These are phyloP conservation scores for Claviceps quebecensis DNA, from an alignment of 2,329 filamentous ascomycete genomes.

Conservation along the genomic window DNA sequence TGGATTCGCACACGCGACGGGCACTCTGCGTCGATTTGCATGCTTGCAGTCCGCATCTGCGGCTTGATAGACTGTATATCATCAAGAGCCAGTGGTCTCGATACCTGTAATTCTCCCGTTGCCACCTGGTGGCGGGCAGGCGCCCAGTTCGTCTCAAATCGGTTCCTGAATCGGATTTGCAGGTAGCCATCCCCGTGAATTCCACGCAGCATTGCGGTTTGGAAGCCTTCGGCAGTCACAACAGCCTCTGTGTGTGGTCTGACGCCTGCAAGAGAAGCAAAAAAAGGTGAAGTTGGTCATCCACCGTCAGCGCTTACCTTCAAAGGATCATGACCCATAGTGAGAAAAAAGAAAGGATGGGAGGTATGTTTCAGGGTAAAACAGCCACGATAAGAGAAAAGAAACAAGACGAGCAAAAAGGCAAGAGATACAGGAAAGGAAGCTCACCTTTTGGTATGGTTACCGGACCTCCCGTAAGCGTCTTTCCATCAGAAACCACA, in stretches of 20 bases:
- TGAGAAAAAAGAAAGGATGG: no score
- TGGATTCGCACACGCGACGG: constrained; percentile 17
- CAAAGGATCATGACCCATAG: no score
- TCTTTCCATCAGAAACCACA: constrained; percentile 25
- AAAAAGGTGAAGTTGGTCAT: neutral
- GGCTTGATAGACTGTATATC: constrained; percentile 8
- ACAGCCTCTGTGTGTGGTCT: constrained; percentile 27
- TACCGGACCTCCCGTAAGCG: constrained; percentile 19
- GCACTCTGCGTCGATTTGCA: constrained; percentile 7
- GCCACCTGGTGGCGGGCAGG: constrained; percentile 36
- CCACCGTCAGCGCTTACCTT: neutral
- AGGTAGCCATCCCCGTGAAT: constrained; percentile 30
- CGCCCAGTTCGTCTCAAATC: constrained; percentile 35
- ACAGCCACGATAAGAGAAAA: no score
- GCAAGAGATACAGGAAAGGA: neutral
- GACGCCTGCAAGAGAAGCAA: constrained; percentile 17
- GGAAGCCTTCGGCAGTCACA: constrained; percentile 20
- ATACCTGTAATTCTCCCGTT: constrained; percentile 32
- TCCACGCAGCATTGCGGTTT: constrained; percentile 11
- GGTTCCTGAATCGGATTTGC: constrained; percentile 31
- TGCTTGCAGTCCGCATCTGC: constrained; percentile 11
- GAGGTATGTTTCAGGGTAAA: no score
- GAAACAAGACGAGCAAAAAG: neutral
- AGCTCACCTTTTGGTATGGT: constrained; percentile 26
- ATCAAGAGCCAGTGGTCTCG: constrained; percentile 17